A percentile compares a stretch with the other conserved stretches of the same genome.
phyloP scores from a whole-genome alignment of 306 rosid genomes.

The Casuarina cunninghamiana region DNA sequence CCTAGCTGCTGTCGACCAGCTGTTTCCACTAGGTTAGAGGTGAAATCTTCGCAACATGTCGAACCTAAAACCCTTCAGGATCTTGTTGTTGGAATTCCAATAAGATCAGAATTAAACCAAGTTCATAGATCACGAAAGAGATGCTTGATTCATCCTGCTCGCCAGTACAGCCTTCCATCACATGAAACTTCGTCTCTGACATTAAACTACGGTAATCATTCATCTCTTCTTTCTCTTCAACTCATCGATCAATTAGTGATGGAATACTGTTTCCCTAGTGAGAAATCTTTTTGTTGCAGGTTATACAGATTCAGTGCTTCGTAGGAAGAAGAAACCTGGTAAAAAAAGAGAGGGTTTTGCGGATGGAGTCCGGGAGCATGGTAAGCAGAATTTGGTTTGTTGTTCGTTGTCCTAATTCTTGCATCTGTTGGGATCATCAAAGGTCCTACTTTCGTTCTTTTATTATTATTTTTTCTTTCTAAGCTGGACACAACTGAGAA shows the following conservation, averaged over 20 bases:
- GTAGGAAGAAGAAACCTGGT: constrained; percentile 30
- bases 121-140: constrained; percentile 30
- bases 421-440: neutral
- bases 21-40: too few species aligned
- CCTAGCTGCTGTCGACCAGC: neutral
- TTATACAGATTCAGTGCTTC: constrained; percentile 31
- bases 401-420: neutral
- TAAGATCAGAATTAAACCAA: constrained; percentile 26
- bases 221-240: too few species aligned
- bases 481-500: too few species aligned
- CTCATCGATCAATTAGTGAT: too few species aligned
- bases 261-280: too few species aligned
- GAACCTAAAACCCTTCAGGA: constrained; percentile 52
- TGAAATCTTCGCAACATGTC: neutral
- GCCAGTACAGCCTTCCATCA: constrained; percentile 34
- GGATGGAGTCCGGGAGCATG: constrained; percentile 48
- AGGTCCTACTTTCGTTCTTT: neutral
- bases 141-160: constrained; percentile 40
- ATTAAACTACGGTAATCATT: constrained; percentile 35
- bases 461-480: too few species aligned
- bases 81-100: constrained; percentile 35
- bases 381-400: constrained; percentile 15
- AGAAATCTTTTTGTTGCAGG: constrained; percentile 29
- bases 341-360: constrained; percentile 33
- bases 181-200: constrained; percentile 16